Conservation (phyloP, 2,329 filamentous ascomycete genomes). For the Talaromyces marneffei region DNA sequence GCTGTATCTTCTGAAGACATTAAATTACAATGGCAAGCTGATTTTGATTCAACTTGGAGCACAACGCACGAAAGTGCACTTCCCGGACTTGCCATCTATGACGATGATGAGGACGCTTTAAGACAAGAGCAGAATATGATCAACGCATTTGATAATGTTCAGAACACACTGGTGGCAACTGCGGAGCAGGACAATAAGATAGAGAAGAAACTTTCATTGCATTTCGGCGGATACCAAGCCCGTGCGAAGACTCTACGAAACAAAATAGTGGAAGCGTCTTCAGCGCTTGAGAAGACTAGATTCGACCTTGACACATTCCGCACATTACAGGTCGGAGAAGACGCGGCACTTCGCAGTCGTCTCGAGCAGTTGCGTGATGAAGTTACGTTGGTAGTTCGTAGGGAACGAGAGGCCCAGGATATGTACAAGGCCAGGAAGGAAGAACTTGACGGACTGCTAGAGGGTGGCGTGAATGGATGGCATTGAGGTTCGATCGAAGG, state of each 20-base stretch:
- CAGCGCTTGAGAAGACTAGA: slow-evolving; percentile 66
- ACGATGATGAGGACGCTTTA: slow-evolving; percentile 62
- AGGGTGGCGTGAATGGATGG: slow-evolving; percentile 34
- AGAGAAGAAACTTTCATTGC: slow-evolving; percentile 85
- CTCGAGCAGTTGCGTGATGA: slow-evolving; percentile 75
- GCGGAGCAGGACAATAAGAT: slow-evolving; percentile 80
- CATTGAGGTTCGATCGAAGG: slow-evolving; percentile 22
- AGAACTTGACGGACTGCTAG: slow-evolving; percentile 61
- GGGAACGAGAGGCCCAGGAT: slow-evolving; percentile 89
- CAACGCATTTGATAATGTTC: slow-evolving; percentile 67
- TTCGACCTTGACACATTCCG: slow-evolving; percentile 68
- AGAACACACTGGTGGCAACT: slow-evolving; percentile 64
- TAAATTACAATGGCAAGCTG: slow-evolving; percentile 46
- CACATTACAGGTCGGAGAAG: slow-evolving; percentile 71
- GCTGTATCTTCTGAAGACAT: slow-evolving; percentile 53
- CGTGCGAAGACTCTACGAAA: slow-evolving; percentile 72
- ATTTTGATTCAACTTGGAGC: slow-evolving; percentile 50
- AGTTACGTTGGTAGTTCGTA: slow-evolving; percentile 68
- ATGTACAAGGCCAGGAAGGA: slow-evolving; percentile 69
- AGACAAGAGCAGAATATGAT: slow-evolving; percentile 55
- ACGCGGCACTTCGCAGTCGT: slow-evolving; percentile 65
- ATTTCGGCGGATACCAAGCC: slow-evolving; percentile 85
- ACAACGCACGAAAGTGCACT: slow-evolving; percentile 49
- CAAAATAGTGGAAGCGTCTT: slow-evolving; percentile 71
- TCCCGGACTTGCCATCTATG: slow-evolving; percentile 74